These are phyloP conservation scores for Euptelea pleiosperma DNA, from an alignment of 164 flowering plant species.

Conservation along the genomic window DNA sequence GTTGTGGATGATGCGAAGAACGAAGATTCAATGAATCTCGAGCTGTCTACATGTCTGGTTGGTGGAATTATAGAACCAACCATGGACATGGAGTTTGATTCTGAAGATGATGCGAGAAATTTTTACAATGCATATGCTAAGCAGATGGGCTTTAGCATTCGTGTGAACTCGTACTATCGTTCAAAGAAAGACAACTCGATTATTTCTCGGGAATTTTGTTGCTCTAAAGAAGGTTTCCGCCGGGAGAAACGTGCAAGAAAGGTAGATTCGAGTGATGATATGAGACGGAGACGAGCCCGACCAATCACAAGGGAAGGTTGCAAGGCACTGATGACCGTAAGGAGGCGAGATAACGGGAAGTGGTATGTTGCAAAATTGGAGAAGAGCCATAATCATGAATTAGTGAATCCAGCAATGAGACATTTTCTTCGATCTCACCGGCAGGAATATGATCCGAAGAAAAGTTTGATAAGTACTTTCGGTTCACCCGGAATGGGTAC, in stretches of 20 bases:
- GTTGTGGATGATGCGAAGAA: conserved; percentile 24
- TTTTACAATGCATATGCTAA: conserved; percentile 57
- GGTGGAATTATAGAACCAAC: conserved; percentile 40
- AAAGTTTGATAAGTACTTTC: conserved; percentile 6
- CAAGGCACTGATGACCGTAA: conserved; percentile 36
- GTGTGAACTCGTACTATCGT: conserved; percentile 37
- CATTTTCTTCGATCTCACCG: conserved; percentile 36
- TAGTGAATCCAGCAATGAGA: conserved; percentile 33
- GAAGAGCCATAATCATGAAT: conserved; percentile 34
- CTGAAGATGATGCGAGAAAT: conserved; percentile 44
- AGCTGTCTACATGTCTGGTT: conserved; percentile 15
- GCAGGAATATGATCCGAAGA: conserved; percentile 19
- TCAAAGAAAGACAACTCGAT: conserved; percentile 38
- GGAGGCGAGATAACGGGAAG: conserved; percentile 27
- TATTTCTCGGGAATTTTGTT: conserved; percentile 35
- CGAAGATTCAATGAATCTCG: conserved; percentile 15
- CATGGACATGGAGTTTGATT: conserved; percentile 48
- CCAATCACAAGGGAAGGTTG: conserved; percentile 38
- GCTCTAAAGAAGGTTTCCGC: conserved; percentile 38
- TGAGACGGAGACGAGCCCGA: conserved; percentile 30
- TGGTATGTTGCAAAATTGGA: conserved; percentile 34
- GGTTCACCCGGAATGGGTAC: conserved; percentile 11
- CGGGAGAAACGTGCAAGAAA: conserved; percentile 25
- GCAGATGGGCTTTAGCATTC: conserved; percentile 43
- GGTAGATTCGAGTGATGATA: conserved; percentile 23